Percentiles rank a stretch among this genome's conserved stretches.
These are phyloP conservation scores for Hemisphaericaspora xylofermentans DNA, from an alignment of 1,139 yeast species.

Conservation along the genomic window DNA sequence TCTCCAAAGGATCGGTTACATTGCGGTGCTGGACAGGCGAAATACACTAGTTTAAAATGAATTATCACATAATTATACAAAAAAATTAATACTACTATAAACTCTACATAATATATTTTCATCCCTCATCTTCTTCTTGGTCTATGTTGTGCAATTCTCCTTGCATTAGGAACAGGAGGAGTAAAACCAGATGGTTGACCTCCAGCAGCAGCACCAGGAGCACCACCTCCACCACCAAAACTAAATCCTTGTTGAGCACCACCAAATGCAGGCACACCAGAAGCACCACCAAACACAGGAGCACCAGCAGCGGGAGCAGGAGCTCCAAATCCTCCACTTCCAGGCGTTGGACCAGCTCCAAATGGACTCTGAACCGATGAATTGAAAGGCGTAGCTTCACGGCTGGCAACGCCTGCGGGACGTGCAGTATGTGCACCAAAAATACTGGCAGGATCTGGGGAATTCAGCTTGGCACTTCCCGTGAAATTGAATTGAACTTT, in stretches of 20 bases:
- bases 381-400: conserved; percentile 14
- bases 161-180: conserved; percentile 19
- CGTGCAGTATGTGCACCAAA: conserved; percentile 14
- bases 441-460: conserved; percentile 31
- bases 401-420: conserved; percentile 2
- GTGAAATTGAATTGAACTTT: conserved; percentile 15
- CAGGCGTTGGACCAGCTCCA: conserved; percentile 1
- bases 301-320: background rate
- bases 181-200: conserved; percentile 1
- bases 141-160: conserved; percentile 32
- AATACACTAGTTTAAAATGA: no score
- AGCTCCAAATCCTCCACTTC: background rate
- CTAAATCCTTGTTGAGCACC: background rate
- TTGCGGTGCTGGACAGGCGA: no score
- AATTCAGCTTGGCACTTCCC: conserved; percentile 22
- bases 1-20: no score
- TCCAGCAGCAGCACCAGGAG: conserved; percentile 4
- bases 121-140: conserved; percentile 24
- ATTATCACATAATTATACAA: background rate
- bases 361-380: background rate
- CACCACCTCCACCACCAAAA: conserved; percentile 1
- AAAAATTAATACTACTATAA: background rate
- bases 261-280: background rate
- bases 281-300: background rate
- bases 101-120: background rate